Base-by-base conservation (phyloP, 352 stramenopile genomes). In the Globisporangium mamillatum region DNA sequence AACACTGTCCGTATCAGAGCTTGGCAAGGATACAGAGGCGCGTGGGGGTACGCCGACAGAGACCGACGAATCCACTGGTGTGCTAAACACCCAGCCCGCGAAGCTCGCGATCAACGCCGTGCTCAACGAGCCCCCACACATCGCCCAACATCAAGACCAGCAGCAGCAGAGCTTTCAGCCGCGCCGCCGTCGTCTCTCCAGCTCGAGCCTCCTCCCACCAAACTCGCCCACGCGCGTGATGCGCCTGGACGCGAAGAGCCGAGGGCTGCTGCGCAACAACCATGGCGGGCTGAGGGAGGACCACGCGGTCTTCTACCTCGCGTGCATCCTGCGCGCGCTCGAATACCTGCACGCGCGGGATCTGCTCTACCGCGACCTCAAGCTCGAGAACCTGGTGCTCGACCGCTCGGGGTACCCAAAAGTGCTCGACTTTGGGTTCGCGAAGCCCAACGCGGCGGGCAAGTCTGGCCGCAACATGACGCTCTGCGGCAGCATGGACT, bases 311-410 rank as follows among this genome's bases (percentile, higher is more conserved):
- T 98, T 98, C 72, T 99, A 98, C 66, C 75, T 95, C 7, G 85
- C 84, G 3, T 96, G 97, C 68, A 95, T 98, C 66, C 70, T 90
- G 20, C 81, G 80, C 50, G 92, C 81, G 16, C 71, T 94, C 36
- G 76, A 88, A 72, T 94, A 94, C 50, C 71, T 96, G 22, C 88
- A 96, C 66, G 75, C 70, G 5, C 68, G 88, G 38, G 79, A 74
- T 24, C 75, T 92, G 68, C 75, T 96, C 32, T 97, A 97, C 61
- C 88, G 91, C 9, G 91, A 97, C 69, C 73, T 97, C n/a, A 97
- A 97, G 72, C 81, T 92, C 9, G 91, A 97, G 71, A 97, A 97
- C 69, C 67, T 97, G 12, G 80, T 97, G 46, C 72, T 97, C 25
- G 88, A 98, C 74, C 66, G 73, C 7, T 76, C 80, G 36, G 96